phyloP scores from a whole-genome alignment of 169 alveolate species.

The Plasmodium sp. region DNA sequence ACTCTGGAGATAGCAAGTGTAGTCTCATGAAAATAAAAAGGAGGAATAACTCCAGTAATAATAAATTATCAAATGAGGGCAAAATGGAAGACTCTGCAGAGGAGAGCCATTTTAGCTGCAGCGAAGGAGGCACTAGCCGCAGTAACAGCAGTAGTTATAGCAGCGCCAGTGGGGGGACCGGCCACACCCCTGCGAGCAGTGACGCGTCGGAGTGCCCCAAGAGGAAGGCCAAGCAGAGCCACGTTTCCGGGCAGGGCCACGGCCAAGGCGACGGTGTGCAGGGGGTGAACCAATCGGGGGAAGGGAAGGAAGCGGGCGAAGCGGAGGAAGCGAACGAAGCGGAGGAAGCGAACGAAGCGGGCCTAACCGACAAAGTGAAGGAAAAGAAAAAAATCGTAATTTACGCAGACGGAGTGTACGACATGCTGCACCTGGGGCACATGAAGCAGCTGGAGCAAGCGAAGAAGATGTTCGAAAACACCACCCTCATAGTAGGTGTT shows the following conservation, averaged over 20 bases:
- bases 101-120: neutral
- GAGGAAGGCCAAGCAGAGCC: neutral
- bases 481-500: constrained; percentile 96
- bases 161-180: neutral
- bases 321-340: neutral
- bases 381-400: constrained; percentile 55
- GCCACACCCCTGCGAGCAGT: neutral
- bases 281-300: neutral
- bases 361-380: neutral
- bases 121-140: neutral
- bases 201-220: neutral
- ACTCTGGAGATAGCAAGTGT: constrained; percentile 3
- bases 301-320: neutral
- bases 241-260: neutral
- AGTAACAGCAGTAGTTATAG: neutral
- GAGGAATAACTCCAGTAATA: neutral
- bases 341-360: neutral
- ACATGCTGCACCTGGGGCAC: constrained; percentile 97
- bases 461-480: constrained; percentile 93
- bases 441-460: constrained; percentile 96
- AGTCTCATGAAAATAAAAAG: constrained; percentile 27
- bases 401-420: constrained; percentile 95
- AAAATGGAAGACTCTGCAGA: neutral
- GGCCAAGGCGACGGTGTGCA: neutral
- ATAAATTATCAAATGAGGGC: neutral